These are phyloP conservation scores for Pseudohalonectria lignicola DNA, from an alignment of 2,329 filamentous ascomycete genomes.

Conservation along the genomic window DNA sequence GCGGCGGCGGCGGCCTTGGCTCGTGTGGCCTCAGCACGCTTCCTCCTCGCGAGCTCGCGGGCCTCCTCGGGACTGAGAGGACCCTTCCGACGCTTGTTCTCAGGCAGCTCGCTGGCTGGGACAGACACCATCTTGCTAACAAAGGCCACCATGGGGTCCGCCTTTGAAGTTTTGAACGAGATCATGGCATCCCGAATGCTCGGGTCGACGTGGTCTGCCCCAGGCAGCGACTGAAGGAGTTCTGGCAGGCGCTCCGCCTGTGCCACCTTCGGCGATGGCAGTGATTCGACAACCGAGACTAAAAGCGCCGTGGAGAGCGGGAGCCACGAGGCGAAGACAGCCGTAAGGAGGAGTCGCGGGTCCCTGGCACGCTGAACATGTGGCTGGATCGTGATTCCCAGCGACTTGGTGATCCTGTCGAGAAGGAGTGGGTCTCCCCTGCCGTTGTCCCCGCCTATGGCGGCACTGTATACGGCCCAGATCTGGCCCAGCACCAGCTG, in stretches of 20 bases:
- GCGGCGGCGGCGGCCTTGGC: slow-evolving; percentile 51
- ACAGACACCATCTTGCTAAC: slow-evolving; percentile 98
- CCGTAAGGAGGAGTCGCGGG: slow-evolving; percentile 69
- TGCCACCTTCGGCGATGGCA: slow-evolving; percentile 73
- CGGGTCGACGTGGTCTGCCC: slow-evolving; percentile 57
- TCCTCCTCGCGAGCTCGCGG: slow-evolving; percentile 73
- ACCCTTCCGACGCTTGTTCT: slow-evolving; percentile 65
- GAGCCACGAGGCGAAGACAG: slow-evolving; percentile 82
- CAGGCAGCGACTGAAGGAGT: slow-evolving; percentile 71
- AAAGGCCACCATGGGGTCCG: slow-evolving; percentile 80
- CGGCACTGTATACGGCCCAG: slow-evolving; percentile 92
- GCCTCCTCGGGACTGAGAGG: slow-evolving; percentile 83
- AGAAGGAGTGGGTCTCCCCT: slow-evolving; percentile 74
- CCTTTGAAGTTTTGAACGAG: slow-evolving; percentile 58
- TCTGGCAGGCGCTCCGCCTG: slow-evolving; percentile 72
- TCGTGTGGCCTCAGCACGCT: slow-evolving; percentile 77
- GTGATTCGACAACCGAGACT: slow-evolving; percentile 85
- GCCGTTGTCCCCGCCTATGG: slow-evolving; percentile 68
- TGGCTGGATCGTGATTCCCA: slow-evolving; percentile 73
- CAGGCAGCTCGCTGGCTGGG: slow-evolving; percentile 80
- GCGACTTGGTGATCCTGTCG: slow-evolving; percentile 90
- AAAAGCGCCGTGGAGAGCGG: slow-evolving; percentile 85
- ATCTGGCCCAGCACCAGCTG: slow-evolving; percentile 91
- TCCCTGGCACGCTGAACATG: slow-evolving; percentile 79
- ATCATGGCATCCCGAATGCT: slow-evolving; percentile 71